phyloP scores from a whole-genome alignment of 768 basidiomycete species.

The Filobasidium wieringae region DNA sequence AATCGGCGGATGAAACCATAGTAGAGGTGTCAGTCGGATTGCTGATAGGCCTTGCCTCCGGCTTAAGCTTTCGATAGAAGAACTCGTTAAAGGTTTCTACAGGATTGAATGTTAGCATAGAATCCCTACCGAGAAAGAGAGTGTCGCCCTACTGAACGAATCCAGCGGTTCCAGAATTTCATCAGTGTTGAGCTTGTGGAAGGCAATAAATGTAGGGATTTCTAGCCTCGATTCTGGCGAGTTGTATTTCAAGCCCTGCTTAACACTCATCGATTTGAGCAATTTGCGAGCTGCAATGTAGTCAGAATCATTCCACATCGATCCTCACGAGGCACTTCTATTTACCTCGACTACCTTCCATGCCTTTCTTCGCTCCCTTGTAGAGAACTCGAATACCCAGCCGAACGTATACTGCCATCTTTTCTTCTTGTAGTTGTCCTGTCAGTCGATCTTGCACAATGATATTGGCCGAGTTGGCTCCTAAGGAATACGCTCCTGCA shows the following conservation, averaged over 20 bases:
- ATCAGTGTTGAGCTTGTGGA: slow-evolving; percentile 68
- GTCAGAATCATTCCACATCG: neutral
- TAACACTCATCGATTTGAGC: slow-evolving; percentile 77
- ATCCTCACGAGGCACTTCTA: slow-evolving; percentile 2
- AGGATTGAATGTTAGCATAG: slow-evolving; percentile 13
- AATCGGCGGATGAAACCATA: slow-evolving; percentile 84
- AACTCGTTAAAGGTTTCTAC: slow-evolving; percentile 85
- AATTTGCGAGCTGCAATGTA: slow-evolving; percentile 55
- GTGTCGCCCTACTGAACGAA: slow-evolving; percentile 73
- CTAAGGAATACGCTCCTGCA: slow-evolving; percentile 74
- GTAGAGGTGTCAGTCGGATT: slow-evolving; percentile 60
- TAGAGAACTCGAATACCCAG: slow-evolving; percentile 86
- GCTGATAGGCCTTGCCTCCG: slow-evolving; percentile 63
- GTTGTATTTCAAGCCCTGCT: slow-evolving; percentile 89
- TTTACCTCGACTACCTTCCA: slow-evolving; percentile 78
- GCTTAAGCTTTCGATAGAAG: slow-evolving; percentile 75
- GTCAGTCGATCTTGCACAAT: slow-evolving; percentile 89
- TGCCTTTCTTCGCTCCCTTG: slow-evolving; percentile 69
- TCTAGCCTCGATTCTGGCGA: slow-evolving; percentile 69
- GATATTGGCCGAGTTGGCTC: slow-evolving; percentile 95
- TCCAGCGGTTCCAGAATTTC: slow-evolving; percentile 74
- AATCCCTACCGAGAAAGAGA: too few relatives aligned
- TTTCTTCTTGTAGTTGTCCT: slow-evolving; percentile 85
- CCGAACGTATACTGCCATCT: slow-evolving; percentile 82
- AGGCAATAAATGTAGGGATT: slow-evolving; percentile 77